Evolutionary conservation across 108 stramenopile genomes (phyloP).

Genomic region (Licmophora abbreviata): DNA sequence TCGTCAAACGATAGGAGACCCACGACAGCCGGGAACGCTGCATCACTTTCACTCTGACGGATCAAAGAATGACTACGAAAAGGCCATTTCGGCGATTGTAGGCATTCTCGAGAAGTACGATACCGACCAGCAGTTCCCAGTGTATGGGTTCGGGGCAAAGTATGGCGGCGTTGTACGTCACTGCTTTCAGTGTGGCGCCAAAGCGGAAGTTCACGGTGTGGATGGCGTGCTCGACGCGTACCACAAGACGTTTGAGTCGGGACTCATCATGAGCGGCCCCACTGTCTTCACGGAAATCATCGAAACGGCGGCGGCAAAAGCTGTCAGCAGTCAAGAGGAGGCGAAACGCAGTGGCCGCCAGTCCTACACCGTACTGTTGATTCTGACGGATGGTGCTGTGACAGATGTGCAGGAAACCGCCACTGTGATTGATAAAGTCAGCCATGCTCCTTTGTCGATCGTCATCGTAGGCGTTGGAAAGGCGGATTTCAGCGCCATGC

Average conservation of each 20-base stretch:
- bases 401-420: conserved; percentile 76
- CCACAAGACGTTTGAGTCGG: conserved; percentile 32
- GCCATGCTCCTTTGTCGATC: conserved; percentile 53
- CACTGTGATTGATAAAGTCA: conserved; percentile 22
- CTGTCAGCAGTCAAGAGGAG: conserved; percentile 20
- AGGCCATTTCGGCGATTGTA: conserved; percentile 51
- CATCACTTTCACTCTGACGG: conserved; percentile 45
- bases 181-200: conserved; percentile 58
- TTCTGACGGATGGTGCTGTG: conserved; percentile 86
- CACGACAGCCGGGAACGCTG: conserved; percentile 56
- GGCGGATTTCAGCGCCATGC: conserved; percentile 72
- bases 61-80: conserved; percentile 56
- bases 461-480: conserved; percentile 81
- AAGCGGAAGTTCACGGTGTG: conserved; percentile 53
- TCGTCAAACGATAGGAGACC: no score
- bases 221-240: conserved; percentile 71
- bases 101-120: conserved; percentile 66
- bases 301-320: conserved; percentile 46
- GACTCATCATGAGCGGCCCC: conserved; percentile 72
- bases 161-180: conserved; percentile 70
- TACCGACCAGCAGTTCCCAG: conserved; percentile 69
- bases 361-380: conserved; percentile 73
- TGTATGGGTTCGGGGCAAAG: conserved; percentile 88
- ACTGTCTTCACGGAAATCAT: conserved; percentile 85
- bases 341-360: conserved; percentile 18